Evolutionary conservation across 371 early-diverging fungal genomes (phyloP), one percentile per base, ranked within the genome.

Genomic region (Mortierella sp.): DNA sequence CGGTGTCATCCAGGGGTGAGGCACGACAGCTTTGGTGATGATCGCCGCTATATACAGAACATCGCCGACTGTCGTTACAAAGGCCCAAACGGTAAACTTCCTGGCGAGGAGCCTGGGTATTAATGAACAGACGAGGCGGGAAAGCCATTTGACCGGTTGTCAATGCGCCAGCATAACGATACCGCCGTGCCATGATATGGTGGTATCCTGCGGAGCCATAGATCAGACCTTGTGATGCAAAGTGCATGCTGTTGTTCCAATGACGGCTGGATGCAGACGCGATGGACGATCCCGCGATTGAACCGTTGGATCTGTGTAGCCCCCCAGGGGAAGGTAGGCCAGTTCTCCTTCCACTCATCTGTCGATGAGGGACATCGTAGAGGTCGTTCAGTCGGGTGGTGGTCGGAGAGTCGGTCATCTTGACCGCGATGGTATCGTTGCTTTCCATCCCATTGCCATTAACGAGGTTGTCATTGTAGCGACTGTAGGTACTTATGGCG

Each of bases 311-410:
- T 19, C 59, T 31, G 2, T 54, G 54, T 21, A 43, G 16, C 8
- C 49, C 21, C 21, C 57, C 28, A 2, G 46, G 53, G 18, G 45
- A 14, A 45, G 34, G 4, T 19, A 9, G 14, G 45, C 3, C 16
- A 16, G 5, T 43, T 19, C 14, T 43, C 19, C 45, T 43, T 3
- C 5, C 14, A 16, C 14, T 43, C 13, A 14, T 13, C 13, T 55
- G 47, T 19, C 64, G 65, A 31, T 57, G 61, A 0, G 57, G 50
- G 4, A 45, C 8, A 1, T 53, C 54, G 18, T 27, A 43, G 43
- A 34, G 31, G 27, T 65, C 65, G 3, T 57, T 52, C 49, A 61
- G 61, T n/a, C 49, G 39, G n/a, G 47, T 65, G 1, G 65, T 49
- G 1, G 61, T 30, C 3, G 64, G 65, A 5, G 34, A 38, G 4